Evolutionary conservation across 108 stramenopile genomes (phyloP), one percentile per base, ranked within the genome.

Genomic region (Nitzschia sp.): DNA sequence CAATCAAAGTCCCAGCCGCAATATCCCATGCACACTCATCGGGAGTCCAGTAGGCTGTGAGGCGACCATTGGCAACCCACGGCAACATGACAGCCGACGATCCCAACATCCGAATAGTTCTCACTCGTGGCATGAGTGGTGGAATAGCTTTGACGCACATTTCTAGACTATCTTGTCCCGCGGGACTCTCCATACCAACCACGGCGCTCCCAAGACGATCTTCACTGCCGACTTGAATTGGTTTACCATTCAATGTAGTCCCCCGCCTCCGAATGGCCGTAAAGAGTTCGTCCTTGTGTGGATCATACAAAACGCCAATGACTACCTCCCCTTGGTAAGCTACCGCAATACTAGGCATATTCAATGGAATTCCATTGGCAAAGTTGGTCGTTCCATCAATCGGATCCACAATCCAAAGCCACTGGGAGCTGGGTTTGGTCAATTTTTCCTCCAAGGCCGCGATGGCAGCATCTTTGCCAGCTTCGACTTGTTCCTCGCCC

Each of bases 21-120:
- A 89, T 66, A 78, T 97, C 97, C 95, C 97, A 98, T 11, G 83
- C 79, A 70, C 84, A 86, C 56, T 95, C 72, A 56, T 98, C 97
- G 55, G 83, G 83, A 53, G 80, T 82, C 80, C 83, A 91, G 78
- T 91, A 88, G 29, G 85, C 80, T 21, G 88, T 82, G 60, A 90
- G 53, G 30, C 96, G 73, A 9, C 95, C 97, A 68, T 77, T 69
- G 1, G 95, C 95, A 24, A 95, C 88, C 92, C 92, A 96, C 23
- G 95, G 87, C 23, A 95, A 64, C 86, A 91, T 92, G 30, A 98
- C 53, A 15, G 97, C 95, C 13, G 95, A 89, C 29, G 63, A 74
- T 13, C 90, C 95, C 21, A 96, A 64, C 86, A 95, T 91, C 15
- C 96, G 85, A 13, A 94, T 74, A 11, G 85, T 75, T 47, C 93